Evolutionary conservation across 176 grass and related monocot species (phyloP).

Genomic region (Elaeis guineensis): DNA sequence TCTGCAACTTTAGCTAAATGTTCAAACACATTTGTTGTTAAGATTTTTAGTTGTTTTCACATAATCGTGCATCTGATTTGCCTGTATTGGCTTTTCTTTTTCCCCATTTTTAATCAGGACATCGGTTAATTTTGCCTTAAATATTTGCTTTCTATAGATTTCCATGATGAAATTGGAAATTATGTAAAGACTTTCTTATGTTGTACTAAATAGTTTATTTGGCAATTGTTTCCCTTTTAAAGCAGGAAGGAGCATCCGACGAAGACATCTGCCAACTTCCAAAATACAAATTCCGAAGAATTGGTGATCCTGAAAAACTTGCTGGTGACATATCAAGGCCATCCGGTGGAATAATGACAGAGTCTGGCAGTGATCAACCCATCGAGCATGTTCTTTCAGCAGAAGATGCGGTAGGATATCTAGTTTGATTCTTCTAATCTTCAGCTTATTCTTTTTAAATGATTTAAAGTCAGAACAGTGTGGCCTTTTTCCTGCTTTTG

Average conservation of each 20-base stretch:
- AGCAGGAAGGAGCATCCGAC: slow-evolving; percentile 36
- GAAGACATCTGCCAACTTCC: slow-evolving; percentile 43
- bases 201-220: too few species aligned
- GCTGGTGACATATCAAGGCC: neutral
- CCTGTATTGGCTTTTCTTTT: too few species aligned
- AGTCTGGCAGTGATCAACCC: slow-evolving; percentile 28
- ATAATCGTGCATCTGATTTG: too few species aligned
- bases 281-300: slow-evolving; percentile 28
- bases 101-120: too few species aligned
- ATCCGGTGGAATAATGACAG: slow-evolving; percentile 27
- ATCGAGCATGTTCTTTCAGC: slow-evolving; percentile 20
- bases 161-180: too few species aligned
- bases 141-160: too few species aligned
- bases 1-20: too few species aligned
- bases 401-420: slow-evolving; percentile 26
- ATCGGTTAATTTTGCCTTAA: too few species aligned
- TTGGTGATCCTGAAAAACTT: slow-evolving; percentile 10
- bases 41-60: too few species aligned
- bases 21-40: too few species aligned
- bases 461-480: neutral
- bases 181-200: too few species aligned
- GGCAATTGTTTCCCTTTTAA: slow-evolving; percentile 8
- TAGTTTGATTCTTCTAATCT: too few species aligned
- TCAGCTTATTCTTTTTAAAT: slow-evolving; percentile 1
- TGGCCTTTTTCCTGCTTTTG: neutral